Evolutionary conservation across 495 filamentous ascomycete species (phyloP).

Genomic region (Aspergillus leporis): DNA sequence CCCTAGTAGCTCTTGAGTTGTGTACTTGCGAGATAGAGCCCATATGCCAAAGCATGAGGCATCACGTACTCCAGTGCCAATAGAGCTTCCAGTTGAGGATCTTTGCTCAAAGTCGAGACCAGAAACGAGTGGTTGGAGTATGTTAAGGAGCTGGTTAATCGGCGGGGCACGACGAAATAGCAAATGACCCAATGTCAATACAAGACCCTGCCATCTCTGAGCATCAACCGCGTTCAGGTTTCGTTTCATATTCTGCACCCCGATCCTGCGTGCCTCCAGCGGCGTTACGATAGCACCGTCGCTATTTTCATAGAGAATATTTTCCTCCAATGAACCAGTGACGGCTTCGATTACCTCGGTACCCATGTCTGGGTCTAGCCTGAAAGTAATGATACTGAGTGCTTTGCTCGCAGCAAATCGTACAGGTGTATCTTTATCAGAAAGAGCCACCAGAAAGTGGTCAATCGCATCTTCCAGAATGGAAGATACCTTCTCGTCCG

Average conservation of each 20-base stretch:
- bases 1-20: conserved; percentile 70
- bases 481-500: conserved; percentile 46
- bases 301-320: conserved; percentile 66
- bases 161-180: conserved; percentile 78
- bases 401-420: conserved; percentile 90
- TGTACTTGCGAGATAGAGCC: conserved; percentile 86
- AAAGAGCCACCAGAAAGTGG: conserved; percentile 65
- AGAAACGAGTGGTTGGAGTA: conserved; percentile 68
- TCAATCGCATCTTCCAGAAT: conserved; percentile 63
- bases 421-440: conserved; percentile 86
- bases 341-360: conserved; percentile 84
- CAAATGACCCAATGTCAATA: conserved; percentile 81
- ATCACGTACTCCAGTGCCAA: conserved; percentile 94
- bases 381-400: conserved; percentile 78
- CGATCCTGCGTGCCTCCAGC: conserved; percentile 35
- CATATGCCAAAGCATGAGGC: conserved; percentile 95
- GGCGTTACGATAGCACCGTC: conserved; percentile 40
- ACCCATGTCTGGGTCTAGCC: conserved; percentile 76
- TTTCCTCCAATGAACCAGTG: conserved; percentile 69
- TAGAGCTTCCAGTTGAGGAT: conserved; percentile 72
- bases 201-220: conserved; percentile 87
- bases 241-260: conserved; percentile 40
- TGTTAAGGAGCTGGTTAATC: conserved; percentile 60
- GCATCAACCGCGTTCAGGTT: conserved; percentile 75
- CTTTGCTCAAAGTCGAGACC: conserved; percentile 86